Conservation (phyloP, 163 green algal species). For the Smithsoniella earleae region DNA sequence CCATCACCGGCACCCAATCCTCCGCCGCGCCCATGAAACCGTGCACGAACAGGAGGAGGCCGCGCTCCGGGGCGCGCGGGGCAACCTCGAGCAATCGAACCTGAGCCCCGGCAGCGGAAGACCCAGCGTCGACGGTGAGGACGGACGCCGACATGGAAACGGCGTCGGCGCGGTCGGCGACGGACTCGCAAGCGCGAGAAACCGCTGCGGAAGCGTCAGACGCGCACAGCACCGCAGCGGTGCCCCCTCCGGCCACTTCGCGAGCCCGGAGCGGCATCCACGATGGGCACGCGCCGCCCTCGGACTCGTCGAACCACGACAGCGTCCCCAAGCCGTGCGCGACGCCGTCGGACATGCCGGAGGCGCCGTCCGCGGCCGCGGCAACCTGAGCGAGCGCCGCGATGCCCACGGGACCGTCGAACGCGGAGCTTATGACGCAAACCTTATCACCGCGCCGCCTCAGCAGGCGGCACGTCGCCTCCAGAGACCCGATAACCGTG, state of each 20-base stretch:
- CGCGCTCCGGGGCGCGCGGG: not conserved
- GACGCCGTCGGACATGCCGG: not conserved
- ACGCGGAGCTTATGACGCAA: slow-evolving; percentile 66
- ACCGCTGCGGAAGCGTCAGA: too few relatives aligned
- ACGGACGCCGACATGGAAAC: too few relatives aligned
- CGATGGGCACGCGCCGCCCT: slow-evolving; percentile 31
- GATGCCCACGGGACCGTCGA: slow-evolving; percentile 65
- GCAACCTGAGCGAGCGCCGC: slow-evolving; percentile 55
- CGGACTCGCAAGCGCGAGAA: not conserved
- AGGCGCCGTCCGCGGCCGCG: slow-evolving; percentile 48
- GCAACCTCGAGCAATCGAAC: not conserved
- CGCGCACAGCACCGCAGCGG: too few relatives aligned
- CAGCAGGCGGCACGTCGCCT: slow-evolving; percentile 40
- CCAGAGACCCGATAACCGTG: slow-evolving; percentile 55
- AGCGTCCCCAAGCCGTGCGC: slow-evolving; percentile 62
- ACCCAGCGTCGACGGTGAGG: not conserved
- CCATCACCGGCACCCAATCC: slow-evolving; percentile 66
- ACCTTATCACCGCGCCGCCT: slow-evolving; percentile 32
- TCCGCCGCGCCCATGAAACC: slow-evolving; percentile 64
- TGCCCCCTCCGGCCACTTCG: not conserved
- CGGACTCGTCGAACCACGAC: slow-evolving; percentile 54
- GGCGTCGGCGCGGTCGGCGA: not conserved
- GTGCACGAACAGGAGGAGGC: slow-evolving; percentile 66
- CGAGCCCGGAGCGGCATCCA: slow-evolving; percentile 4
- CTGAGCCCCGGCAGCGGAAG: not conserved